Base-by-base conservation (phyloP, 768 basidiomycete genomes). In the Albatrellus ellisii region DNA sequence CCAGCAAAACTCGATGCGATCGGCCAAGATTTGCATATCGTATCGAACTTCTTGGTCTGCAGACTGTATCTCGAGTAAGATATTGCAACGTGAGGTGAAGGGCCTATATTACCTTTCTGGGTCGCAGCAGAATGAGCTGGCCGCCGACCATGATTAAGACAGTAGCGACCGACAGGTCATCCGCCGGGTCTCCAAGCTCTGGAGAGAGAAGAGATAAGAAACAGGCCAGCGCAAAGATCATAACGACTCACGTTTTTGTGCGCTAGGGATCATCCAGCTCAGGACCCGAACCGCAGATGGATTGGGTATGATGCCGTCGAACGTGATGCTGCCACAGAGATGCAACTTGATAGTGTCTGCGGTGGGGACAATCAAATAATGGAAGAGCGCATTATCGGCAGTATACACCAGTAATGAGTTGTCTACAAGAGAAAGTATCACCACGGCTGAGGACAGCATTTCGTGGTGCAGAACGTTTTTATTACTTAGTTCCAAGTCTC, bases 1-100 rank as follows among this genome's bases (percentile, higher is more conserved):
- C 94, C 94, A 99, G 60, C 92, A 99, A 55, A 95, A 91, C 56
- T 99, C 94, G 49, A 98, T 87, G n/a, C 81, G 76, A 47, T 95
- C 89, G 0, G 94, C 90, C 33, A 99, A 80, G 25, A 98, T 84
- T 56, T 97, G 94, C 70, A 97, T 80, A 60, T 97, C 94, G 55
- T 99, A 99, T 52, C 81, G 87, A 57, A 94, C 87, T 64, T 97
- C 91, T 51, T 86, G 79, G 43, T 76, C 68, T 1, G 75, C 84
- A 2, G 87, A 77, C 86, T 91, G 39, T 32, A 24, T 32, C n/a
- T 26, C 26, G 6, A 26, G 26, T 10, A 32, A 21, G 11, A 9
- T 12, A 11, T 18, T 14, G 22, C n/a, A 27, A 28, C 10, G 12
- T 36, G n/a, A 33, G 4, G 14, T 37, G 20, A 47, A 3, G 7